phyloP scores from a whole-genome alignment of 1,284 basidiomycete genomes.

The Agroathelia rolfsii region DNA sequence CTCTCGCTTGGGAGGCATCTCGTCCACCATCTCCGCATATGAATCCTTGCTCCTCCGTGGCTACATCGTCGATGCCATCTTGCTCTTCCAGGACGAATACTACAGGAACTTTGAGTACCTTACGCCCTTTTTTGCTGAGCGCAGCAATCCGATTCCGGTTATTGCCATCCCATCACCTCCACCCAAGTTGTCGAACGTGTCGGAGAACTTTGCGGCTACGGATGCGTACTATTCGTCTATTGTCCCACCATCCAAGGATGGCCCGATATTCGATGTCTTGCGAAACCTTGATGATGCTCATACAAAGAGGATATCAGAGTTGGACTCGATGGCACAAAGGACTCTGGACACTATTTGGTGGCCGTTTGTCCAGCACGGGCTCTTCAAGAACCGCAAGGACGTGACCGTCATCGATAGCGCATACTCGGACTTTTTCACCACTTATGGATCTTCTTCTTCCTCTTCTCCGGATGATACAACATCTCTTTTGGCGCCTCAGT shows the following conservation, averaged over 20 bases:
- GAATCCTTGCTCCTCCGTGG: conserved; percentile 87
- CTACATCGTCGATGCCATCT: conserved; percentile 80
- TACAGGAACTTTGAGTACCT: conserved; percentile 87
- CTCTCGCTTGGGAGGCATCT: conserved; percentile 87
- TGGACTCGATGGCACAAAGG: conserved; percentile 72
- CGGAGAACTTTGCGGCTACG: conserved; percentile 47
- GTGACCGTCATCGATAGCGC: conserved; percentile 92
- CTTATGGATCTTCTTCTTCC: conserved; percentile 32
- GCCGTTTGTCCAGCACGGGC: conserved; percentile 93
- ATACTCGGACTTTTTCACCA: conserved; percentile 76
- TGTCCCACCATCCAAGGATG: conserved; percentile 22
- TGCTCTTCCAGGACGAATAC: conserved; percentile 82
- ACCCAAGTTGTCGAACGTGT: conserved; percentile 29
- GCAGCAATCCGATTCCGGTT: conserved; percentile 56
- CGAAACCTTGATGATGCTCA: conserved; percentile 61
- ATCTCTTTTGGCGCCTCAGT: conserved; percentile 58
- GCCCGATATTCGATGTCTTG: conserved; percentile 42
- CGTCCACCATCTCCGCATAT: conserved; percentile 88
- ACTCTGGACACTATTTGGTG: conserved; percentile 85
- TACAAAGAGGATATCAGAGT: conserved; percentile 47
- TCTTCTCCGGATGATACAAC: conserved; percentile 10
- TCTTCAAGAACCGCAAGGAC: conserved; percentile 57
- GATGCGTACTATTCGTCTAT: conserved; percentile 62
- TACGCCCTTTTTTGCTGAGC: conserved; percentile 65
- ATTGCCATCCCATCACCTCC: conserved; percentile 55